Percentiles rank a stretch among this genome's conserved stretches.
phyloP scores from a whole-genome alignment of 176 grass and related monocot genomes.

The Canna indica region DNA sequence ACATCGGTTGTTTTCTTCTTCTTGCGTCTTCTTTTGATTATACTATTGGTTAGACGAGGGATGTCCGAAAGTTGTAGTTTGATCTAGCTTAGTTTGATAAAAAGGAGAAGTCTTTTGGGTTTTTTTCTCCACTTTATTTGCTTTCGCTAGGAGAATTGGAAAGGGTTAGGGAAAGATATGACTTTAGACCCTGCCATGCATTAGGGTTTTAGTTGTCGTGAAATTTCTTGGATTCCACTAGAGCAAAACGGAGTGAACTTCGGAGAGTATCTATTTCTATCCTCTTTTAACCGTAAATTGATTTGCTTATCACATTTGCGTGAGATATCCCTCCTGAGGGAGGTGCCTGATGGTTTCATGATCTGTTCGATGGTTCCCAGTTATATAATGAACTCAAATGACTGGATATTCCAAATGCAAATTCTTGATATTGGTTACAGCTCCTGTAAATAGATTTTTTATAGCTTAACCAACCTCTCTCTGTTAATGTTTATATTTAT shows the following conservation, averaged over 20 bases:
- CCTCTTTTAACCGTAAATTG: too few species aligned
- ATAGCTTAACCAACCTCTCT: too few species aligned
- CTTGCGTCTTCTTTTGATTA: too few species aligned
- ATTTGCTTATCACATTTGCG: not conserved
- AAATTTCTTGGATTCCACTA: not conserved
- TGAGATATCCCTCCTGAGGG: not conserved
- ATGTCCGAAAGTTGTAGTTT: not conserved
- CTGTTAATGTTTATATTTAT: too few species aligned
- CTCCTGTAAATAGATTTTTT: not conserved
- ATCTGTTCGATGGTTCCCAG: too few species aligned
- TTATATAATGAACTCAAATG: not conserved
- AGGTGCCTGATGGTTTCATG: not conserved
- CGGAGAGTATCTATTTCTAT: not conserved
- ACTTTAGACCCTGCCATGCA: not conserved
- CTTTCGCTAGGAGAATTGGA: not conserved
- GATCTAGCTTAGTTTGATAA: not conserved
- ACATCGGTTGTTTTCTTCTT: too few species aligned
- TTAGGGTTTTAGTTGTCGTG: not conserved
- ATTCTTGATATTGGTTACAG: not conserved
- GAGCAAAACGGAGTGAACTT: not conserved
- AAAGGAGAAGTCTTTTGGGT: not conserved
- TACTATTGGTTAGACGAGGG: not conserved
- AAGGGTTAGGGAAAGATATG: not conserved
- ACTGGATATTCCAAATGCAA: not conserved
- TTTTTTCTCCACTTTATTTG: not conserved